A percentile compares a stretch with the other conserved stretches of the same genome.
Evolutionary conservation across 139 green algal species (phyloP).

Genomic region (Mesostigma viride): DNA sequence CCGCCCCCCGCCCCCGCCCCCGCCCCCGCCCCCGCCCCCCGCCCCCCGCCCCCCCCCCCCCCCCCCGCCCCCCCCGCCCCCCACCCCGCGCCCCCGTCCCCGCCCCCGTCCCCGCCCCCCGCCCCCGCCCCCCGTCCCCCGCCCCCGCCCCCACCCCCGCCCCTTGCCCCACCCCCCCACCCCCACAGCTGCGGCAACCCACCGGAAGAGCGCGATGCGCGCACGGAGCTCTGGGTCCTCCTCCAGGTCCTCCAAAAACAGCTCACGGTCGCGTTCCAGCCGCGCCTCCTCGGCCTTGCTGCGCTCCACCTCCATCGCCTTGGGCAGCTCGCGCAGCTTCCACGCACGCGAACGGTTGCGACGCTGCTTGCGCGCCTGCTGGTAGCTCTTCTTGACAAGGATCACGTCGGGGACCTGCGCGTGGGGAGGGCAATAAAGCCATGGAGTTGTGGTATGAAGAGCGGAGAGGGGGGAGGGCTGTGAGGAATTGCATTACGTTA

Average conservation of each 20-base stretch:
- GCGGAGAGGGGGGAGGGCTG: too few relatives aligned
- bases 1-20: too few relatives aligned
- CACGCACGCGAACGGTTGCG: constrained; percentile 24
- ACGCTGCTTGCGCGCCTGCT: constrained; percentile 60
- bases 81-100: too few relatives aligned
- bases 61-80: too few relatives aligned
- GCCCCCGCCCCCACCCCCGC: too few relatives aligned
- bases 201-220: constrained; percentile 33
- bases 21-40: too few relatives aligned
- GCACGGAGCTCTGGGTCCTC: constrained; percentile 65
- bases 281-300: constrained; percentile 23
- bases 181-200: too few relatives aligned
- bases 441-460: constrained; percentile 40
- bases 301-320: constrained; percentile 11
- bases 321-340: constrained; percentile 28
- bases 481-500: too few relatives aligned
- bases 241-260: constrained; percentile 76
- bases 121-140: too few relatives aligned
- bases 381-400: constrained; percentile 80
- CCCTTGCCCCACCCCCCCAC: too few relatives aligned
- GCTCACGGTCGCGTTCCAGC: constrained; percentile 54
- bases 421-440: background rate
- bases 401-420: constrained; percentile 70
- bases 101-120: too few relatives aligned
- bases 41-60: too few relatives aligned